Evolutionary conservation across 2,329 filamentous ascomycete species (phyloP).

Genomic region (Paecilomyces sp.): DNA sequence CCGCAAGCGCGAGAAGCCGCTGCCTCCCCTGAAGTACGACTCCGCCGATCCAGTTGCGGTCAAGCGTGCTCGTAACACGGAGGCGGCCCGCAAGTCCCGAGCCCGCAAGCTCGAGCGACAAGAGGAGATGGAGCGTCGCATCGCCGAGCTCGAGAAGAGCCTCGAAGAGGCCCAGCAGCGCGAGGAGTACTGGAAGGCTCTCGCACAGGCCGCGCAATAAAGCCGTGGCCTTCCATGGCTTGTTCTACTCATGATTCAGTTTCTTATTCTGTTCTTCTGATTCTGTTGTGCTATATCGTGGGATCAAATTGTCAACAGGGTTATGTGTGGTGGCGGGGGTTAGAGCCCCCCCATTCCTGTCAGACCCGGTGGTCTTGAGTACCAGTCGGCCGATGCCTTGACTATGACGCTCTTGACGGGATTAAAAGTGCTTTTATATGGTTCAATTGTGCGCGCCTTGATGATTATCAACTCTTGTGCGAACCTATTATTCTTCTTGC

Average conservation of each 20-base stretch:
- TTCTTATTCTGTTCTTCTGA: constrained; percentile 2
- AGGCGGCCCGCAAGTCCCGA: constrained; percentile 88
- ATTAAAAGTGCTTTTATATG: constrained; percentile 20
- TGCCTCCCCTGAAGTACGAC: constrained; percentile 73
- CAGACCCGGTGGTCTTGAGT: constrained; percentile 17
- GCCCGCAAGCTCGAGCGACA: constrained; percentile 75
- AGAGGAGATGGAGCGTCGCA: constrained; percentile 65
- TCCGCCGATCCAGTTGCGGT: constrained; percentile 66
- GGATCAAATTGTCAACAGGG: constrained; percentile 4
- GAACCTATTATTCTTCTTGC: constrained; percentile 1
- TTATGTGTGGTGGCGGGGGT: constrained; percentile 27
- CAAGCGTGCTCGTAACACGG: constrained; percentile 90
- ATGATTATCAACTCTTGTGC: constrained; percentile 4
- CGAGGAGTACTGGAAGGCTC: constrained; percentile 31
- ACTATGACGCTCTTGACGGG: constrained; percentile 13
- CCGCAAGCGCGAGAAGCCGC: constrained; percentile 71
- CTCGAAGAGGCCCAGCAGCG: constrained; percentile 25
- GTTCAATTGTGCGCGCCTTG: background rate
- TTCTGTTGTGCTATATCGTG: constrained; percentile 11
- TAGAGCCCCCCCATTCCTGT: constrained; percentile 18
- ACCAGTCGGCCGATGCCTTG: constrained; percentile 12
- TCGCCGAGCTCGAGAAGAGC: constrained; percentile 57
- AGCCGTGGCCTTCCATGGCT: constrained; percentile 1
- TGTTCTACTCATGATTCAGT: constrained; percentile 2
- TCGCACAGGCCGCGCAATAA: constrained; percentile 18